A percentile compares a stretch with the other conserved stretches of the same genome.
These are phyloP conservation scores for Emericellopsis atlantica DNA, from an alignment of 2,329 filamentous ascomycete species.

Conservation along the genomic window DNA sequence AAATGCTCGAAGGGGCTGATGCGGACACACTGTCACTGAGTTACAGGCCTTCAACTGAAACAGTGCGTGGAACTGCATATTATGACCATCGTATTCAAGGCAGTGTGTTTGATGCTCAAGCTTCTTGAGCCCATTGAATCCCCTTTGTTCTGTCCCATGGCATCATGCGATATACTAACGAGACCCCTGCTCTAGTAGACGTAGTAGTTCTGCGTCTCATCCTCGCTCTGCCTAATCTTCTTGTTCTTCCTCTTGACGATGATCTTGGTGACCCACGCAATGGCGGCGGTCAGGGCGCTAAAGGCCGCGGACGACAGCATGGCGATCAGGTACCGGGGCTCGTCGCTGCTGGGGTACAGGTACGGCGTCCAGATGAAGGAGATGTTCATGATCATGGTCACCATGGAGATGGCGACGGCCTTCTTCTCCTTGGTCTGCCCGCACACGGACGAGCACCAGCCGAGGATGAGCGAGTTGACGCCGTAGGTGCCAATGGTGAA, in stretches of 20 bases:
- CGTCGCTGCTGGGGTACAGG: conserved; percentile 25
- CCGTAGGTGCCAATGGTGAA: conserved; percentile 13
- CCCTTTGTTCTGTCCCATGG: too few relatives aligned
- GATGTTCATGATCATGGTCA: conserved; percentile 28
- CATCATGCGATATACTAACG: neutral
- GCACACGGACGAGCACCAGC: conserved; percentile 22
- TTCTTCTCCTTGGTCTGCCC: conserved; percentile 30
- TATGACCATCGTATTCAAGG: too few relatives aligned
- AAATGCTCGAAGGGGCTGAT: neutral
- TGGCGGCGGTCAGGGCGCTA: conserved; percentile 11
- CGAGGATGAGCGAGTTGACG: conserved; percentile 24
- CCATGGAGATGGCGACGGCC: conserved; percentile 25
- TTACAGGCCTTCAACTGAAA: too few relatives aligned
- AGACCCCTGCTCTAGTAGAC: conserved; percentile 13
- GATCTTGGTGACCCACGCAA: conserved; percentile 23
- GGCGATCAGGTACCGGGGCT: conserved; percentile 26
- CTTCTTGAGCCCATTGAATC: too few relatives aligned
- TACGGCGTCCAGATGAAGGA: conserved; percentile 33
- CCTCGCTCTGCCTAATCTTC: conserved; percentile 12
- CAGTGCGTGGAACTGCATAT: too few relatives aligned
- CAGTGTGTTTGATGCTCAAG: too few relatives aligned
- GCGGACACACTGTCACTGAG: too few relatives aligned
- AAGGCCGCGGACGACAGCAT: conserved; percentile 20
- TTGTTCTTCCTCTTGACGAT: conserved; percentile 21
- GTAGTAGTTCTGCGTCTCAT: conserved; percentile 12